Conservation (phyloP, 1,284 basidiomycete species). For the Cutaneotrichosporon mucoides region DNA sequence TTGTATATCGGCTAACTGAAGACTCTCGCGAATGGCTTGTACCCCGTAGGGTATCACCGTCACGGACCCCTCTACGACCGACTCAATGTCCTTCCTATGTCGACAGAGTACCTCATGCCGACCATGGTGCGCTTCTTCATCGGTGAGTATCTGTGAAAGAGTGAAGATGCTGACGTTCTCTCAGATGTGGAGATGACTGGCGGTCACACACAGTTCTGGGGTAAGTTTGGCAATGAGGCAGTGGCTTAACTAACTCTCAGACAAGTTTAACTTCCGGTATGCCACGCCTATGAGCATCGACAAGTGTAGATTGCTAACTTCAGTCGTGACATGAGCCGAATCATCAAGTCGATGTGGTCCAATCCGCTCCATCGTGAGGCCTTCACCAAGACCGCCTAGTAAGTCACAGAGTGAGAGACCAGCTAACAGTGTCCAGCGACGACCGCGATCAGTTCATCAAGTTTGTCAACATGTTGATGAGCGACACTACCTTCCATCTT, state of each 20-base stretch:
- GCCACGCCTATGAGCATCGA: constrained; percentile 1
- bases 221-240: constrained; percentile 53
- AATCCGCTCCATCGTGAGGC: constrained; percentile 82
- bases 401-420: constrained; percentile 35
- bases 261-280: constrained; percentile 43
- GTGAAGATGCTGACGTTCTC: not conserved
- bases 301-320: not conserved
- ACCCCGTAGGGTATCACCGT: constrained; percentile 68
- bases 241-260: constrained; percentile 13
- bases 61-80: constrained; percentile 75
- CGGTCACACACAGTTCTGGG: constrained; percentile 93
- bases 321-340: constrained; percentile 76
- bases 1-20: constrained; percentile 37
- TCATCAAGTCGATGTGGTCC: constrained; percentile 83
- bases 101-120: constrained; percentile 83
- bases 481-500: constrained; percentile 97
- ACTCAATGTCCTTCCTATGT: constrained; percentile 78
- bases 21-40: constrained; percentile 79
- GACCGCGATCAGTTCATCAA: constrained; percentile 87
- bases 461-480: constrained; percentile 97
- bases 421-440: constrained; percentile 54
- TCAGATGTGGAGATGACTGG: constrained; percentile 95
- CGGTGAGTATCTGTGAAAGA: constrained; percentile 55
- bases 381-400: constrained; percentile 72
- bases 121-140: constrained; percentile 94